Base-by-base conservation (phyloP, 2,329 filamentous ascomycete species). In the Phialophora verrucosa region DNA sequence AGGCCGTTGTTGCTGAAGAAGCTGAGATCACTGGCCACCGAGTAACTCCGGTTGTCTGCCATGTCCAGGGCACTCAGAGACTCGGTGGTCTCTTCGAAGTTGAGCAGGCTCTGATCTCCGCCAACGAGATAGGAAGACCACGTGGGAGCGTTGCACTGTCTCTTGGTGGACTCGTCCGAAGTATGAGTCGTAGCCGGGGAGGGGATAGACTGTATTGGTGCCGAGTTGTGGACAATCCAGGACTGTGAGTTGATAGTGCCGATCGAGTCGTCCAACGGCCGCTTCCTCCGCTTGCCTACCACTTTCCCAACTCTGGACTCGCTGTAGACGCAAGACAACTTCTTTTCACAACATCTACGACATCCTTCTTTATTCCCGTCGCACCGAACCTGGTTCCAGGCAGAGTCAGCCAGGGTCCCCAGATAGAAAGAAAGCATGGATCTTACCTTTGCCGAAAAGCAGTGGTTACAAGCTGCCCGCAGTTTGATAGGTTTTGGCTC, bases 221-320 rank as follows among this genome's bases (percentile, higher is more conserved):
- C 47, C 4, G 66, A 64, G 11, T 58, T 51, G 55, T 63, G 64
- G 59, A 70, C 57, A 20, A 69, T 51, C 68, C 68, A 67, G 7
- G 63, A 54, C 58, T 68, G 62, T 4, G 68, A 71, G 31, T 63
- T 63, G 53, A 70, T 63, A 49, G 64, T 67, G 31, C 61, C 67
- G 56, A 66, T 66, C 4, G 69, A 66, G 44, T 73, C 66, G 35
- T 65, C 65, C 20, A 72, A 23, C 4, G 70, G 71, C 51, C 70
- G 70, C 56, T 73, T 73, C 58, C 71, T 68, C 55, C 71, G 70
- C 64, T 73, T 73, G 8, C 71, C 71, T 23, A 73, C 71, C 17
- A 73, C 71, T 56, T 70, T 72, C 14, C 71, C 71, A 2, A 73
- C 71, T 38, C 70, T 57, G 38, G 71, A 73, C 59, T 73, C 71